Conservation (phyloP, 1,284 basidiomycete genomes). For the Fomitiporia mediterranea region DNA sequence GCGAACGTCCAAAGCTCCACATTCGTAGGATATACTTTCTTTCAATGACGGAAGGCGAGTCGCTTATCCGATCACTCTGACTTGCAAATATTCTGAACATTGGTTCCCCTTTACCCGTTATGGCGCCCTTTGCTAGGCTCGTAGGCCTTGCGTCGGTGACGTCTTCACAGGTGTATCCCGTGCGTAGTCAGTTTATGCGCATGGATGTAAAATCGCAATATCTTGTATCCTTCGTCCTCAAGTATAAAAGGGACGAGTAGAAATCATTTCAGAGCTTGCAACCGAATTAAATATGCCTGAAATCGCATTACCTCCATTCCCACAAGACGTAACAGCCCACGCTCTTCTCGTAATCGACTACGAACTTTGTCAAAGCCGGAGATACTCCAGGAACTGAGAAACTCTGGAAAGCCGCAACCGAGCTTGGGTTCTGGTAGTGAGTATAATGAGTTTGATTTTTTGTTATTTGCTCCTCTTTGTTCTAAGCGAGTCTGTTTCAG, state of each 20-base stretch:
- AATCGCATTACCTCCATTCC: slow-evolving; percentile 38
- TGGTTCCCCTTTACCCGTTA: too few relatives aligned
- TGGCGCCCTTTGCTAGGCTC: too few relatives aligned
- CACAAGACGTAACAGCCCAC: slow-evolving; percentile 43
- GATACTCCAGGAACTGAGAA: slow-evolving; percentile 37
- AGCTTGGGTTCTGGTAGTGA: slow-evolving; percentile 53
- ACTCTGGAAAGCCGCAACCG: slow-evolving; percentile 48
- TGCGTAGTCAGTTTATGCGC: neutral
- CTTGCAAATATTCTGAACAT: too few relatives aligned
- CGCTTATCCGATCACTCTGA: too few relatives aligned
- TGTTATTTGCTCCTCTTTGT: neutral
- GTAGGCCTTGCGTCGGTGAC: too few relatives aligned
- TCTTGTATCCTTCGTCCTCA: neutral
- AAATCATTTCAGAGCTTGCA: neutral
- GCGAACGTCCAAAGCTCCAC: too few relatives aligned
- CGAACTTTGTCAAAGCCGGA: slow-evolving; percentile 34
- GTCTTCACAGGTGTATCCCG: neutral
- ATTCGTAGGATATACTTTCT: too few relatives aligned
- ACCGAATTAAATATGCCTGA: slow-evolving; percentile 23
- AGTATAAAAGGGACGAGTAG: neutral
- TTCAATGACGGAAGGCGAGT: too few relatives aligned
- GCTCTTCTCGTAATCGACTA: slow-evolving; percentile 51
- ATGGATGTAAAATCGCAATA: neutral
- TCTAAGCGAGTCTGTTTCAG: slow-evolving; percentile 30
- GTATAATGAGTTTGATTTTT: slow-evolving; percentile 25